These are phyloP conservation scores for Potentilla sterilis DNA, from an alignment of 306 rosid species.

Conservation along the genomic window DNA sequence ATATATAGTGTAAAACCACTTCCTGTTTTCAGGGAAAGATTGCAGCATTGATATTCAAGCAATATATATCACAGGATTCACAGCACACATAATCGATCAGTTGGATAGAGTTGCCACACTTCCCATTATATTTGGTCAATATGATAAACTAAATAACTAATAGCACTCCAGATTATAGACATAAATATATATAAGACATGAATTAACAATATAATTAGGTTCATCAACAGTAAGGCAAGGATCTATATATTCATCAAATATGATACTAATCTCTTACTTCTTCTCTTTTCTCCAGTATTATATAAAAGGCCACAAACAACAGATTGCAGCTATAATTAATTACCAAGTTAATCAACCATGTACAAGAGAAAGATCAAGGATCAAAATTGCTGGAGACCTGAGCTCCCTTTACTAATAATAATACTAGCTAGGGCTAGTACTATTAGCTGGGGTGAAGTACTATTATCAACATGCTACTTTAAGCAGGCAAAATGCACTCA, in stretches of 20 bases:
- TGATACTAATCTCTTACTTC: neutral
- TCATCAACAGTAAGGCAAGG: neutral
- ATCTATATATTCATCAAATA: neutral
- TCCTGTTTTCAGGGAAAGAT: slow-evolving; percentile 10
- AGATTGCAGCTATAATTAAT: neutral
- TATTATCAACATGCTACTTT: neutral
- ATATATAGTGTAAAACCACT: neutral
- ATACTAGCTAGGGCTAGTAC: neutral
- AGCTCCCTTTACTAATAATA: neutral
- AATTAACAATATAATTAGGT: neutral
- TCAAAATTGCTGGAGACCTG: neutral
- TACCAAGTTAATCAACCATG: neutral
- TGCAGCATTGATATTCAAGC: neutral
- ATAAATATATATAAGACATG: neutral
- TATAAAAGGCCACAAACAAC: neutral
- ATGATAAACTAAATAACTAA: neutral
- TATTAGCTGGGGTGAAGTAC: neutral
- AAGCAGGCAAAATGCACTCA: neutral
- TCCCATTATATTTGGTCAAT: neutral
- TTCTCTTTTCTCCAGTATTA: neutral
- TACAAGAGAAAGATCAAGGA: neutral
- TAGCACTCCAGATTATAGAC: neutral
- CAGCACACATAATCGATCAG: neutral
- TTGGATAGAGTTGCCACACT: neutral
- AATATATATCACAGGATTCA: neutral